A percentile compares a stretch with the other conserved stretches of the same genome.
Evolutionary conservation across 2,329 filamentous ascomycete genomes (phyloP).

Genomic region (Xylaria sp.): DNA sequence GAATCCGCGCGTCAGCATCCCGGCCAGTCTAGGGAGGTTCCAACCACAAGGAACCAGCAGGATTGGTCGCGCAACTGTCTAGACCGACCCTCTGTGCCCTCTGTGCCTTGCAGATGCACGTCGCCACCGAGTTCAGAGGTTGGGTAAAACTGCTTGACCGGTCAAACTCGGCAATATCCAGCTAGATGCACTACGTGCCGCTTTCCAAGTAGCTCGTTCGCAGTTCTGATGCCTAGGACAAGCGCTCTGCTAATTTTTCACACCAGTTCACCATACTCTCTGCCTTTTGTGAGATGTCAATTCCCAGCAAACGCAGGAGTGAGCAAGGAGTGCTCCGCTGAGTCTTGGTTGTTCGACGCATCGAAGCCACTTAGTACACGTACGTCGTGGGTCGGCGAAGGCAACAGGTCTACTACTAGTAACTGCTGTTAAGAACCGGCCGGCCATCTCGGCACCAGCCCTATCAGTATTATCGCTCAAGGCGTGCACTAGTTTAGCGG

Average conservation of each 20-base stretch:
- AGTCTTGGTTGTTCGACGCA: background rate
- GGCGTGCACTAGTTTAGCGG: background rate
- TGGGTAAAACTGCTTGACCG: conserved; percentile 4
- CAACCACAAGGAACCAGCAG: background rate
- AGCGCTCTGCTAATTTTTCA: background rate
- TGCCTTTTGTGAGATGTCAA: background rate
- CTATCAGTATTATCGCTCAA: background rate
- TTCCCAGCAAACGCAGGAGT: background rate
- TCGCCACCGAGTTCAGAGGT: conserved; percentile 4
- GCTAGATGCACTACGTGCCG: background rate
- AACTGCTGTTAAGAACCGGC: background rate
- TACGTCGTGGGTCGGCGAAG: background rate
- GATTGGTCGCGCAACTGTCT: conserved; percentile 1
- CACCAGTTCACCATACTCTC: background rate
- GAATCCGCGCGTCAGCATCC: conserved; percentile 20
- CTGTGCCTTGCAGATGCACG: conserved; percentile 22
- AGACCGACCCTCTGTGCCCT: too few species aligned
- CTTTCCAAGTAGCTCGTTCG: background rate
- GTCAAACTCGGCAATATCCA: background rate
- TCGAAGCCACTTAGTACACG: too few species aligned
- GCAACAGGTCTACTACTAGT: background rate
- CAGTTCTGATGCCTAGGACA: background rate
- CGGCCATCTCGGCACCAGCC: background rate
- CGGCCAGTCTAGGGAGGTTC: background rate
- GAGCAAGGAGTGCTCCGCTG: background rate